phyloP scores from a whole-genome alignment of 2,329 filamentous ascomycete genomes.

The Aureobasidium sp. region DNA sequence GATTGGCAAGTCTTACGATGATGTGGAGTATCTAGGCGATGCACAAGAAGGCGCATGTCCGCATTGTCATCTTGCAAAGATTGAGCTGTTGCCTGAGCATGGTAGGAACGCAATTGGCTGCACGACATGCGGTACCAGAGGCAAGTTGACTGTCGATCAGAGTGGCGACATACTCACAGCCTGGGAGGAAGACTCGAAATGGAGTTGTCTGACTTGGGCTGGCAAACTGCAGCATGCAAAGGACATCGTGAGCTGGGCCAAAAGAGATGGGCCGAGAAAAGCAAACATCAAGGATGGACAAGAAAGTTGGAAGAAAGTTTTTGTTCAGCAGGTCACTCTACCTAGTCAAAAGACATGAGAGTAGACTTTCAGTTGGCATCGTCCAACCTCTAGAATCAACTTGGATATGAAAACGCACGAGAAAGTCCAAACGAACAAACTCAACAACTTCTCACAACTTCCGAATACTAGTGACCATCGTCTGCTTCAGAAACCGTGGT shows the following conservation, averaged over 20 bases:
- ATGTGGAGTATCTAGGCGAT: constrained; percentile 13
- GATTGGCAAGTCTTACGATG: constrained; percentile 16
- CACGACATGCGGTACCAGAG: constrained; percentile 16
- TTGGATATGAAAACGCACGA: no score
- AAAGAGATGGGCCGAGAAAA: not conserved
- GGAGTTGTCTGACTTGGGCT: constrained; percentile 5
- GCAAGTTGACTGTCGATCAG: not conserved
- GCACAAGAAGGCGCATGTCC: constrained; percentile 13
- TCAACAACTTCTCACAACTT: not conserved
- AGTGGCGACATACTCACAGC: constrained; percentile 3
- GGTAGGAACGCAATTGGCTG: constrained; percentile 14
- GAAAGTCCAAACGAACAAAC: no score
- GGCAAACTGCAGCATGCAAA: not conserved
- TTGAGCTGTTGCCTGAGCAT: constrained; percentile 10
- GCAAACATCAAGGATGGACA: not conserved
- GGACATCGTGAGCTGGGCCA: not conserved
- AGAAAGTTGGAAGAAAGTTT: not conserved
- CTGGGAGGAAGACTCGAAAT: constrained; percentile 14
- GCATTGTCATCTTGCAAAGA: constrained; percentile 14
- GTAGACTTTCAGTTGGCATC: no score
- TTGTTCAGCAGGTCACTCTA: not conserved
- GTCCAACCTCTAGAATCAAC: no score
- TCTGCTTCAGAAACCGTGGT: accelerated
- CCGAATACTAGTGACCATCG: no score
- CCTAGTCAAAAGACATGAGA: not conserved